phyloP scores from a whole-genome alignment of 495 filamentous ascomycete genomes.

The Xylaria telfairii region DNA sequence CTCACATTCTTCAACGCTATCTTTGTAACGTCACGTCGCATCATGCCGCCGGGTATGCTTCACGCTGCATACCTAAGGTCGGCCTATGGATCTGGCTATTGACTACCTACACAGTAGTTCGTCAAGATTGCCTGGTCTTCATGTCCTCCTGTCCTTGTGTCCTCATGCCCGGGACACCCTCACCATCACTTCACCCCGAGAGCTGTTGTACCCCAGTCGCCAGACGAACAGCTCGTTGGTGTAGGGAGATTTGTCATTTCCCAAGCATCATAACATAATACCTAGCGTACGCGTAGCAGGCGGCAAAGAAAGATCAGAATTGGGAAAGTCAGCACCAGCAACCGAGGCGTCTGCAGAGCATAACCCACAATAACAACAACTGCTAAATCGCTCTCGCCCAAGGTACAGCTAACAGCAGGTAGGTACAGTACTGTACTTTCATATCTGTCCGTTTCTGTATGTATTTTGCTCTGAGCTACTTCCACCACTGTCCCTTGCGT shows the following conservation, averaged over 20 bases:
- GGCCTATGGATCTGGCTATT: slow-evolving; percentile 16
- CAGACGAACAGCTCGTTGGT: slow-evolving; percentile 15
- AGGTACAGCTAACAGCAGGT: no score
- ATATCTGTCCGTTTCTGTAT: not conserved
- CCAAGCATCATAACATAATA: slow-evolving; percentile 26
- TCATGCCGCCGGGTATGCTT: slow-evolving; percentile 26
- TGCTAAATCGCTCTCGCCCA: slow-evolving; percentile 13
- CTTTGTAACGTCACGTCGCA: slow-evolving; percentile 29
- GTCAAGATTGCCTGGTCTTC: slow-evolving; percentile 15
- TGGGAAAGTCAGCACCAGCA: slow-evolving; percentile 23
- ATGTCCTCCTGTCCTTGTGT: not conserved
- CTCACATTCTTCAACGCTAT: slow-evolving; percentile 16
- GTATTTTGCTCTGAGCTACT: not conserved
- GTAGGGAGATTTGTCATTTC: slow-evolving; percentile 30
- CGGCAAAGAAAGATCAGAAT: slow-evolving; percentile 13
- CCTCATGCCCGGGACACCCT: slow-evolving; percentile 18
- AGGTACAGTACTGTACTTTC: not conserved
- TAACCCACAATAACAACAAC: slow-evolving; percentile 9
- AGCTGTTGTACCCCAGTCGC: slow-evolving; percentile 19
- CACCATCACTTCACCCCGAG: slow-evolving; percentile 24
- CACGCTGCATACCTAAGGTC: slow-evolving; percentile 15
- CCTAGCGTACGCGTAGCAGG: slow-evolving; percentile 12
- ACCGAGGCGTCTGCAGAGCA: slow-evolving; percentile 19
- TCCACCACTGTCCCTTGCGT: not conserved
- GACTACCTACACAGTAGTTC: slow-evolving; percentile 7